Evolutionary conservation across 164 flowering plant genomes (phyloP), one percentile per base, ranked within the genome.

Genomic region (Platanus orientalis): DNA sequence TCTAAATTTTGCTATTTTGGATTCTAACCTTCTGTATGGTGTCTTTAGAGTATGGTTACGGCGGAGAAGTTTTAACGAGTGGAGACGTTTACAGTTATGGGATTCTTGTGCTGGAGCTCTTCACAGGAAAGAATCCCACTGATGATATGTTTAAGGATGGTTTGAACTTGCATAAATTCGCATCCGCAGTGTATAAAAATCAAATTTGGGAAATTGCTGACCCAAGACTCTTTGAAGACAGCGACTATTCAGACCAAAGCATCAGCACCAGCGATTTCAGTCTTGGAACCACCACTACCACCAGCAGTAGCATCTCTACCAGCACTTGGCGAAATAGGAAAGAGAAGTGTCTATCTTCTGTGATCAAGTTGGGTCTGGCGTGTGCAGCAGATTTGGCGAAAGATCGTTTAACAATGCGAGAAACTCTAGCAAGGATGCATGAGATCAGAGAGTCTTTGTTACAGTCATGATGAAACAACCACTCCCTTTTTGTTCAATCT

Each of bases 1-100:
- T 50, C 11, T 51, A 1, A 2, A 34, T 25, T 30, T 24, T 30
- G n/a, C 3, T 7, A 19, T 27, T 26, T 39, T 9, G 14, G 23
- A 28, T 39, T 58, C 26, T 58, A 23, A 23, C 20, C 17, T 20
- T 28, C 23, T 62, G 1, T 51, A 34, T 6, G 12, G 17, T 52
- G 13, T 9, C 27, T 39, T n/a, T 28, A 68, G 70, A 67, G 27
- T 59, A 60, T 27, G 58, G 52, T 4, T 6, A 51, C 29, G 58
- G 70, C 1, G 36, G 59, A 51, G 36, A 53, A 21, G 53, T 28
- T 50, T 59, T 64, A 13, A 60, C 52, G 5, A 16, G 48, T 48
- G 62, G 68, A 24, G 68, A 67, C 53, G 70, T 67, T 21, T 67
- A 67, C 58, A 67, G 70, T 20, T 67, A 25, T 51, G 70, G n/a